phyloP scores from a whole-genome alignment of 2,329 filamentous ascomycete genomes.

The Aureobasidium sp. region DNA sequence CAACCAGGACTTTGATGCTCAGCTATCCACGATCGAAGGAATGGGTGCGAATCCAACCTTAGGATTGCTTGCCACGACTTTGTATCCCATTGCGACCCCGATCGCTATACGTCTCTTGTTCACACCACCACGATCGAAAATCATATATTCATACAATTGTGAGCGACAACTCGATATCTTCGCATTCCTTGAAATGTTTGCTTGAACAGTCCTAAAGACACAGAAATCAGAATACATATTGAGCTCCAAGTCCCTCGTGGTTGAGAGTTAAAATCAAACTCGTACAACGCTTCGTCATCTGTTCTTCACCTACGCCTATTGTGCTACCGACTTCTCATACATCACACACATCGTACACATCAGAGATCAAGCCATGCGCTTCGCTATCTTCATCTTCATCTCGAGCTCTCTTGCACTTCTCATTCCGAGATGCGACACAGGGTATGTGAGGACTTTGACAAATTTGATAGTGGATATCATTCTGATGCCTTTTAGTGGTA shows the following conservation, averaged over 20 bases:
- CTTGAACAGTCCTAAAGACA: not conserved
- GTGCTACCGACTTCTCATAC: not conserved
- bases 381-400: conserved; percentile 7
- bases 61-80: conserved; percentile 19
- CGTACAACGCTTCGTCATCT: conserved; percentile 1
- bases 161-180: not conserved
- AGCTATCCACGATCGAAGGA: conserved; percentile 12
- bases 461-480: not conserved
- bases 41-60: conserved; percentile 8
- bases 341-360: too few species aligned
- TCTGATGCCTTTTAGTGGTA: not conserved
- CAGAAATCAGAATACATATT: conserved; percentile 13
- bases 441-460: not conserved
- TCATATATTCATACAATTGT: not conserved
- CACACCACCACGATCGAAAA: conserved; percentile 4
- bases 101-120: not conserved
- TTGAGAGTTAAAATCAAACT: conserved; percentile 10
- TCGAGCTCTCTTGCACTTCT: conserved; percentile 14
- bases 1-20: conserved; percentile 11
- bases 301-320: not conserved
- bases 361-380: not conserved
- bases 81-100: conserved; percentile 11
- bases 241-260: conserved; percentile 1
- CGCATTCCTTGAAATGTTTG: conserved; percentile 13
- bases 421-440: conserved; percentile 11